Evolutionary conservation across 768 basidiomycete genomes (phyloP).

Genomic region (Lentinula lateritia): DNA sequence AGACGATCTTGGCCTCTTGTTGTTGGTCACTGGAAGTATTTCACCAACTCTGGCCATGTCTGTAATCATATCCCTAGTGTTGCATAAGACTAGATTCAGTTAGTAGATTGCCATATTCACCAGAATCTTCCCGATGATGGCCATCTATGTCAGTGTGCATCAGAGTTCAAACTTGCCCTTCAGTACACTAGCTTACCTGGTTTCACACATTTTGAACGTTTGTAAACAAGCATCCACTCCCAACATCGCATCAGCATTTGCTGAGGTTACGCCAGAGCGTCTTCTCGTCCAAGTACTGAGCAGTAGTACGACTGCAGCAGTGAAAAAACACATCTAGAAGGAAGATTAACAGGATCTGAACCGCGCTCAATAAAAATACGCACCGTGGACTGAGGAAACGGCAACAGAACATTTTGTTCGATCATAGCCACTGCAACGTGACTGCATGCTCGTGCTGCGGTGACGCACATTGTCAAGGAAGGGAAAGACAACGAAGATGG

Average conservation of each 20-base stretch:
- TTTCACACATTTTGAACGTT: conserved; percentile 38
- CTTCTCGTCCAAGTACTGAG: conserved; percentile 64
- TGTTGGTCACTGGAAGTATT: background rate
- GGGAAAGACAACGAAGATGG: conserved; percentile 8
- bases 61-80: conserved; percentile 27
- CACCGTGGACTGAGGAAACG: conserved; percentile 33
- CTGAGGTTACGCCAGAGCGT: conserved; percentile 36
- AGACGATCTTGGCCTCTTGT: conserved; percentile 4
- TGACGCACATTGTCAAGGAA: conserved; percentile 11
- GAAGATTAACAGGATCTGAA: conserved; percentile 1
- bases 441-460: conserved; percentile 6
- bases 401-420: conserved; percentile 13
- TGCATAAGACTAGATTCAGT: background rate
- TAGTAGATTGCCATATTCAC: conserved; percentile 17
- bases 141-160: conserved; percentile 24
- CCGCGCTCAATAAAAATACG: conserved; percentile 7
- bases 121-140: conserved; percentile 33
- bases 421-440: conserved; percentile 2
- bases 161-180: background rate
- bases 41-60: conserved; percentile 23
- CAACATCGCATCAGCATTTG: conserved; percentile 46
- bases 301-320: conserved; percentile 49
- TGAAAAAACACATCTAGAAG: conserved; percentile 29
- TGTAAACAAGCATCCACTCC: conserved; percentile 59
- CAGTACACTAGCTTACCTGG: conserved; percentile 21